phyloP scores from a whole-genome alignment of 2,329 filamentous ascomycete species.

The Raffaelea albimanens region DNA sequence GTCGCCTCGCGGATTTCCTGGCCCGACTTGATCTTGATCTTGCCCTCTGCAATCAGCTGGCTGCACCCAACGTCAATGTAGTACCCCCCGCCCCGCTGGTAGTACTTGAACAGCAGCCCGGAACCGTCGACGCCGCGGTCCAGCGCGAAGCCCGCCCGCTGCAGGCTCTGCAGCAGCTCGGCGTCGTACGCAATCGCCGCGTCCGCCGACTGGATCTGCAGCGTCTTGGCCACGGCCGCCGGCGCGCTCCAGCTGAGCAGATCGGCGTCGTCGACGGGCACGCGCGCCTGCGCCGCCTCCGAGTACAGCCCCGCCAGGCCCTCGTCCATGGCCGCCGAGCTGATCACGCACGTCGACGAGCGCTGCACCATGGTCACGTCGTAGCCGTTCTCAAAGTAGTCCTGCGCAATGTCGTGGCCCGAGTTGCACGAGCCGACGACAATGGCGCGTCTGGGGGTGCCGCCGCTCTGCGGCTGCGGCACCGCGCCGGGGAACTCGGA shows the following conservation, averaged over 20 bases:
- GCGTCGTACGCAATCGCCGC: slow-evolving; percentile 25
- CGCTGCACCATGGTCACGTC: slow-evolving; percentile 53
- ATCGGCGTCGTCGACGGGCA: slow-evolving; percentile 47
- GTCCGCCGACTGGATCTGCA: slow-evolving; percentile 33
- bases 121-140: slow-evolving; percentile 45
- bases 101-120: slow-evolving; percentile 49
- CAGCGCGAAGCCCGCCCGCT: slow-evolving; percentile 46
- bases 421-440: slow-evolving; percentile 52
- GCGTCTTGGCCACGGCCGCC: slow-evolving; percentile 38
- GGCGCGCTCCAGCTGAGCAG: slow-evolving; percentile 40
- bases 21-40: slow-evolving; percentile 43
- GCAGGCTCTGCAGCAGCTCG: slow-evolving; percentile 35
- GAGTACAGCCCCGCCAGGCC: slow-evolving; percentile 31
- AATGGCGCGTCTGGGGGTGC: slow-evolving; percentile 38
- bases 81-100: slow-evolving; percentile 51
- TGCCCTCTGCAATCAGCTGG: slow-evolving; percentile 44
- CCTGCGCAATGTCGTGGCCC: slow-evolving; percentile 49
- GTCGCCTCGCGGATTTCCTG: slow-evolving; percentile 38
- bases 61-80: slow-evolving; percentile 48
- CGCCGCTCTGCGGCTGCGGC: slow-evolving; percentile 14
- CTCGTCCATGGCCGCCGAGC: slow-evolving; percentile 31
- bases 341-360: slow-evolving; percentile 45
- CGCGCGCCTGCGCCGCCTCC: slow-evolving; percentile 25
- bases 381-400: slow-evolving; percentile 48
- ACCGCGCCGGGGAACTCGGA: slow-evolving; percentile 38